These are phyloP conservation scores for Dujonia santamariae DNA, from an alignment of 1,139 yeast species.

Conservation along the genomic window DNA sequence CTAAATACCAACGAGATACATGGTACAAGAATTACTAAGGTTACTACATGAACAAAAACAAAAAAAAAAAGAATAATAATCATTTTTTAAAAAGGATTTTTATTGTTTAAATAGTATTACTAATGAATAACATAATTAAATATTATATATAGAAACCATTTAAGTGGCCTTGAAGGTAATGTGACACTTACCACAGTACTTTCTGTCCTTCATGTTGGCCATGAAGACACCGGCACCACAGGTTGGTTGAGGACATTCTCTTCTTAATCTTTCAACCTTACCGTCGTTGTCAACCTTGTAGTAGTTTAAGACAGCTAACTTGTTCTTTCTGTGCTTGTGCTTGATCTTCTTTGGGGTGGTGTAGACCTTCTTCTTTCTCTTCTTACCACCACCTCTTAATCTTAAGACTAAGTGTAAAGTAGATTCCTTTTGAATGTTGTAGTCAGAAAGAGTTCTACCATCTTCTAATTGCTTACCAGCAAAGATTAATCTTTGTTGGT, in stretches of 20 bases:
- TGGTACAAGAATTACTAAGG: no score
- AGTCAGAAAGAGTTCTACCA: conserved; percentile 98
- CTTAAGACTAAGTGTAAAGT: conserved; percentile 96
- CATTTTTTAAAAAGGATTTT: no score
- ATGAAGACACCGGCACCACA: conserved; percentile 99
- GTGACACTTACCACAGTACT: conserved; percentile 99
- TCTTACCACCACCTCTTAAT: conserved; percentile 99
- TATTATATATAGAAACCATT: conserved; percentile 12
- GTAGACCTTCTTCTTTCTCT: conserved; percentile 99
- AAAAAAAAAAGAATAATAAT: no score
- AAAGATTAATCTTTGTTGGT: conserved; percentile 98
- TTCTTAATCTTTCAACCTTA: conserved; percentile 97
- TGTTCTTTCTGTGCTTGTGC: conserved; percentile 99
- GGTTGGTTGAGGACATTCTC: conserved; percentile 90
- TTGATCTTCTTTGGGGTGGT: conserved; percentile 99
- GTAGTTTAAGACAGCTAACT: conserved; percentile 98
- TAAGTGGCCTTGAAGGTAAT: conserved; percentile 74
- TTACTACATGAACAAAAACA: no score
- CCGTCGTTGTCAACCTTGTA: conserved; percentile 99
- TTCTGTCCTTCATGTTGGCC: conserved; percentile 99
- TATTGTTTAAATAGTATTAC: no score
- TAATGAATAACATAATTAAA: no score
- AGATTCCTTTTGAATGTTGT: conserved; percentile 99
- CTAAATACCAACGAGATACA: no score
- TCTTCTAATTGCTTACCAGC: conserved; percentile 99